Evolutionary conservation across 306 rosid genomes (phyloP), one percentile per base, ranked within the genome.

Genomic region (Malus asiatica): DNA sequence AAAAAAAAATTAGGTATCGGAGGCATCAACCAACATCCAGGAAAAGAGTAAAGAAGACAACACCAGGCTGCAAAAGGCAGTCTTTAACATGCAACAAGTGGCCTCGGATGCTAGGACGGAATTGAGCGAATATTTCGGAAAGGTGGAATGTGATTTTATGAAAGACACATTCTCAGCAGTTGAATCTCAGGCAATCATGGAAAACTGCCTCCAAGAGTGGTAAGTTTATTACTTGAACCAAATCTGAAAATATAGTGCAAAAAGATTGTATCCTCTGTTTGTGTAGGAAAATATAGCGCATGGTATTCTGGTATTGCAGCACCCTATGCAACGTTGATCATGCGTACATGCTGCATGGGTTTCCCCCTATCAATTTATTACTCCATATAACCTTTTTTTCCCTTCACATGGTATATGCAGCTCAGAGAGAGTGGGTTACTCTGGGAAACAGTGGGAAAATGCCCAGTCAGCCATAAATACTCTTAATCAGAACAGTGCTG

Each of bases 381-480:
- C 42, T 70, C 20, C 76, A 58, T 61, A 3, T 64, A 59, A 62
- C 42, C 10, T 7, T 38, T 4, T 53, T 61, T 23, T 55, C 25
- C 64, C 64, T 70, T 66, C 53, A 23, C 46, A 67, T 83, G 79
- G 27, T 66, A 25, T 73, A 11, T 84, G 89, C 91, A 94, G 98
- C 89, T 86, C 90, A 74, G 86, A 81, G 84, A 80, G 86, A 58
- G 89, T 85, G 82, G 79, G 82, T 59, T 68, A 48, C 66, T 87
- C 93, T 61, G 61, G 78, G 73, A 80, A 76, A 77, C 96, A 85
- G 70, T 94, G 98, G 98, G 88, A 84, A 85, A 87, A 80, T 78
- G 76, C 86, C 4, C 82, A 84, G 51, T 75, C 80, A 58, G 84
- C 88, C 38, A 45, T 91, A 16, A 85, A 74, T 70, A 82, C 66